Percentiles rank a stretch among this genome's conserved stretches.
phyloP scores from a whole-genome alignment of 306 rosid genomes.

The Macrotyloma uniflorum region DNA sequence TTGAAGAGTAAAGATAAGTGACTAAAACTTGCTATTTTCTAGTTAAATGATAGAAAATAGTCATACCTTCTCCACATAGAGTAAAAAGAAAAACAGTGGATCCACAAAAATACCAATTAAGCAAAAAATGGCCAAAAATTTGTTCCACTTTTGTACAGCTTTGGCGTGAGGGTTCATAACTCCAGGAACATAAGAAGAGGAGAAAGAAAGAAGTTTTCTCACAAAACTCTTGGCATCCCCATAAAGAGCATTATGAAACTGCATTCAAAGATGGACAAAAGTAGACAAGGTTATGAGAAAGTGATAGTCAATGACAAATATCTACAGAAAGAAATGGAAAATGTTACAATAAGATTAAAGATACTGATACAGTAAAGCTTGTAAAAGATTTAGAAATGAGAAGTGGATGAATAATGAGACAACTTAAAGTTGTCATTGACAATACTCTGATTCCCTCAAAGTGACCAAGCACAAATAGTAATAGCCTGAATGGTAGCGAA shows the following conservation, averaged over 20 bases:
- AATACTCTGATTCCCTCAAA: background rate
- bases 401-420: constrained; percentile 6
- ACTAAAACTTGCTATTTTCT: background rate
- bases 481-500: background rate
- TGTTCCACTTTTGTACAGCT: constrained; percentile 72
- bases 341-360: constrained; percentile 16
- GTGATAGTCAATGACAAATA: background rate
- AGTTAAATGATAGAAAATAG: constrained; percentile 18
- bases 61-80: constrained; percentile 56
- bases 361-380: constrained; percentile 11
- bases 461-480: background rate
- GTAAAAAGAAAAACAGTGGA: constrained; percentile 77
- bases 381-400: background rate
- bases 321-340: constrained; percentile 19
- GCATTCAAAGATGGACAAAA: constrained; percentile 32
- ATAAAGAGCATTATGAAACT: constrained; percentile 71
- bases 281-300: constrained; percentile 11
- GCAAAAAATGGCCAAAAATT: constrained; percentile 73
- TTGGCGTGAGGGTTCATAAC: constrained; percentile 84
- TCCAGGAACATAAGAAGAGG: constrained; percentile 60
- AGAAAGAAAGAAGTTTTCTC: constrained; percentile 53
- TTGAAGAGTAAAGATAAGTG: background rate
- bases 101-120: constrained; percentile 75
- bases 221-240: constrained; percentile 90
- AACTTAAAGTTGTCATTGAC: constrained; percentile 2